phyloP scores from a whole-genome alignment of 2,329 filamentous ascomycete genomes.

The Phialemoniopsis sp. region DNA sequence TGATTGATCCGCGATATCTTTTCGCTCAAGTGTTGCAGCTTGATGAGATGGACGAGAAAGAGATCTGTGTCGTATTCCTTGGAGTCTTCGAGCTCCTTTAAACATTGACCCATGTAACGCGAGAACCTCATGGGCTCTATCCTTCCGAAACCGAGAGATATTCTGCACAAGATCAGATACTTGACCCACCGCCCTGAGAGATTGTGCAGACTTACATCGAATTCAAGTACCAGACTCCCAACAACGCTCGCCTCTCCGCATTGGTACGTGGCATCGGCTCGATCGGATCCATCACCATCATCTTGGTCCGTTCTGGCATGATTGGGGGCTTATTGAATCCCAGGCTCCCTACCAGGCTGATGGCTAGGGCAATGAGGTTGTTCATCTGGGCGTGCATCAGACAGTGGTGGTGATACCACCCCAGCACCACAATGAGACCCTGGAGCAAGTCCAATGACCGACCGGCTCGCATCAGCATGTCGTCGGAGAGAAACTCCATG shows the following conservation, averaged over 20 bases:
- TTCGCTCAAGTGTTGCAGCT: constrained; percentile 45
- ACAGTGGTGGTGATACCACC: constrained; percentile 52
- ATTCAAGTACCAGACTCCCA: constrained; percentile 50
- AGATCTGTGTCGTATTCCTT: constrained; percentile 42
- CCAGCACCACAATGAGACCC: constrained; percentile 42
- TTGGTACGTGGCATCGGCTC: constrained; percentile 34
- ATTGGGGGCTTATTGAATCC: constrained; percentile 36
- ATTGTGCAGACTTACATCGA: constrained; percentile 38
- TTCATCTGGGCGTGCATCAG: constrained; percentile 47
- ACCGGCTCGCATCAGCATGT: constrained; percentile 44
- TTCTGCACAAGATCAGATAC: constrained; percentile 16
- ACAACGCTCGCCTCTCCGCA: constrained; percentile 46
- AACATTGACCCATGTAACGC: constrained; percentile 45
- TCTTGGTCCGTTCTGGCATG: constrained; percentile 33
- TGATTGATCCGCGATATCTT: constrained; percentile 37
- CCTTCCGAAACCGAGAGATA: constrained; percentile 35
- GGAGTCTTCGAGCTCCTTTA: constrained; percentile 36
- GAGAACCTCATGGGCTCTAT: constrained; percentile 47
- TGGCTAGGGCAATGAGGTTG: constrained; percentile 43
- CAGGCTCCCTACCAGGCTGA: constrained; percentile 41
- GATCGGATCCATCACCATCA: constrained; percentile 36
- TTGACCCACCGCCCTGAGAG: constrained; percentile 5
- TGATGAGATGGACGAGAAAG: constrained; percentile 40
- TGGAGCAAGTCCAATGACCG: constrained; percentile 45
- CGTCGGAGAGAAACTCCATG: constrained; percentile 39